Percentiles rank a stretch among this genome's conserved stretches.
Evolutionary conservation across 1,284 basidiomycete species (phyloP).

Genomic region (Rhodotorula sp.): DNA sequence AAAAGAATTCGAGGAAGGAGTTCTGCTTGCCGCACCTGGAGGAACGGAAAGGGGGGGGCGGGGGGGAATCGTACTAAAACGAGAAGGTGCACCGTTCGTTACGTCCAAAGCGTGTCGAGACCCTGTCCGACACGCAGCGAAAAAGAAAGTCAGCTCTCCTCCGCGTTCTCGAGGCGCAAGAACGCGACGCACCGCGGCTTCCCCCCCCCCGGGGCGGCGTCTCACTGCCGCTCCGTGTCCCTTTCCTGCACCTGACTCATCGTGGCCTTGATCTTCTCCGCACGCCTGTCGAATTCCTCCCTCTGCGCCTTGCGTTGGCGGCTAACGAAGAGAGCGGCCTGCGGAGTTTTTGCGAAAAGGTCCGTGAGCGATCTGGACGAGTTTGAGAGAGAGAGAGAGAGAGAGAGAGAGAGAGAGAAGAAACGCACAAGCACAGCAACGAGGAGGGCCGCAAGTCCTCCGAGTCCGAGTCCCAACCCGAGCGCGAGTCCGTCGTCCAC

Average conservation of each 20-base stretch:
- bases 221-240: background rate
- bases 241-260: background rate
- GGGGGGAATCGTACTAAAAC: too few relatives aligned
- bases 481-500: constrained; percentile 10
- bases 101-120: too few relatives aligned
- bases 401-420: background rate
- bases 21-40: too few relatives aligned
- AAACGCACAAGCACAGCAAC: constrained; percentile 2
- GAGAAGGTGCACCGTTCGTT: too few relatives aligned
- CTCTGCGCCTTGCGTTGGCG: constrained; percentile 5
- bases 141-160: too few relatives aligned
- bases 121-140: too few relatives aligned
- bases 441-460: constrained; percentile 12
- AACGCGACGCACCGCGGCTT: background rate
- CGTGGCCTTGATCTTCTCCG: background rate
- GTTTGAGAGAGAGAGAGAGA: background rate
- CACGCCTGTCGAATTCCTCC: constrained; percentile 15
- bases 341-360: background rate
- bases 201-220: too few relatives aligned
- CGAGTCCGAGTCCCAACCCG: constrained; percentile 15
- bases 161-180: background rate
- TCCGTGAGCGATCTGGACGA: background rate
- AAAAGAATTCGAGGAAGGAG: too few relatives aligned
- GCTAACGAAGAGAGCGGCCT: constrained; percentile 12
- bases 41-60: too few relatives aligned